Evolutionary conservation across 495 filamentous ascomycete species (phyloP), one percentile per base, ranked within the genome.

Genomic region (Penicillium soppii): DNA sequence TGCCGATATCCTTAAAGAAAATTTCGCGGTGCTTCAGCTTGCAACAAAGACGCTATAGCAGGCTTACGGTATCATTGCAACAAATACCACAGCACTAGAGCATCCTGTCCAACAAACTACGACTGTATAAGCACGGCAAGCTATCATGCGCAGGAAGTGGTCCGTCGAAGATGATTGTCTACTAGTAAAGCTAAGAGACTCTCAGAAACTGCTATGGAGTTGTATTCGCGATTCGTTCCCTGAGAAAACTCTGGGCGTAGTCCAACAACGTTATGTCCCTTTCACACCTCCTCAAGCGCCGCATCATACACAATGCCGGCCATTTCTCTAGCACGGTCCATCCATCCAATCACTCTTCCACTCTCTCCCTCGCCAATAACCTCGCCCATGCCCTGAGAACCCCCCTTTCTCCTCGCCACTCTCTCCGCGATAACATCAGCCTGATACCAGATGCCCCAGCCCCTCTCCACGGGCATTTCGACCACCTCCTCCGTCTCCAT

Each of bases 1-100:
- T 45, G 16, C 26, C 4, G 43, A 45, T 45, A 33, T 45, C 22
- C 43, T 45, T 27, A 33, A 45, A 45, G 43, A 45, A 35, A 45
- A 45, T 33, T 27, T 45, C 10, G 17, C 27, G 27, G 43, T 45
- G 17, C 6, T 45, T 32, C 43, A 45, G 17, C 29, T 45, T 33
- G 7, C 26, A 32, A 45, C 29, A 13, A 45, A 45, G 22, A 32
- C 15, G 17, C 17, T 45, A 32, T 10, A 45, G 27, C 26, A 45
- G 16, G 27, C 15, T 13, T 45, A 45, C 16, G 26, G 43, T 35
- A 45, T 45, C 7, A 33, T 45, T 23, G 27, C 43, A 22, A 45
- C 15, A 45, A 45, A 27, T 12, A 35, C 43, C 10, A 32, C 20
- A 45, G 13, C 7, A 45, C 19, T 43, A 45, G 42, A 10, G 27